Percentiles rank a stretch among this genome's conserved stretches.
phyloP scores from a whole-genome alignment of 108 stramenopile species.

The Licmophora abbreviata region DNA sequence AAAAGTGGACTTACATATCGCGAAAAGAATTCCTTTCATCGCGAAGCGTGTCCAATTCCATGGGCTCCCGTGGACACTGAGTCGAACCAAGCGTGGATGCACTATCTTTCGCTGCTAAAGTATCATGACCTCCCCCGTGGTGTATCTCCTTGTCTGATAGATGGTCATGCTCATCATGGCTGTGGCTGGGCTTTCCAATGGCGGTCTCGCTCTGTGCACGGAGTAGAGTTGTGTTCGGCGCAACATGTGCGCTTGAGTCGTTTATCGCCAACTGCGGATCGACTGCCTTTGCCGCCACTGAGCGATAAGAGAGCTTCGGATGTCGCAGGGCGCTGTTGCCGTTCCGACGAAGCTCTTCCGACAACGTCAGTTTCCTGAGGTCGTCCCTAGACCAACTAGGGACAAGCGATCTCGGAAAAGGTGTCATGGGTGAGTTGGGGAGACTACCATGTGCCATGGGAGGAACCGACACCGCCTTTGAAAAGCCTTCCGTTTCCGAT shows the following conservation, averaged over 20 bases:
- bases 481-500: constrained; percentile 9
- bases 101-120: constrained; percentile 47
- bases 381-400: constrained; percentile 53
- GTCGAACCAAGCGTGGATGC: constrained; percentile 70
- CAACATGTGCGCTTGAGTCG: too few species aligned
- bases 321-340: background rate
- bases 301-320: constrained; percentile 28
- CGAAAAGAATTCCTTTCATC: constrained; percentile 70
- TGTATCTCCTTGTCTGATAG: background rate
- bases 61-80: constrained; percentile 42
- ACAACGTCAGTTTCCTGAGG: too few species aligned
- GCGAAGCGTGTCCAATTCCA: constrained; percentile 42
- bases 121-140: constrained; percentile 26
- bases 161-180: background rate
- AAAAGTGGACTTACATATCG: too few species aligned
- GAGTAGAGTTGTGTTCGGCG: too few species aligned
- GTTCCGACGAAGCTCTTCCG: too few species aligned
- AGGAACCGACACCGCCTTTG: constrained; percentile 7
- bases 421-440: constrained; percentile 24
- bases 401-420: constrained; percentile 8
- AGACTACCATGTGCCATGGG: constrained; percentile 17
- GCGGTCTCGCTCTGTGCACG: background rate
- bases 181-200: background rate
- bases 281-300: constrained; percentile 30
- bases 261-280: too few species aligned